phyloP scores from a whole-genome alignment of 169 alveolate genomes.

The Plasmodium malariae region DNA sequence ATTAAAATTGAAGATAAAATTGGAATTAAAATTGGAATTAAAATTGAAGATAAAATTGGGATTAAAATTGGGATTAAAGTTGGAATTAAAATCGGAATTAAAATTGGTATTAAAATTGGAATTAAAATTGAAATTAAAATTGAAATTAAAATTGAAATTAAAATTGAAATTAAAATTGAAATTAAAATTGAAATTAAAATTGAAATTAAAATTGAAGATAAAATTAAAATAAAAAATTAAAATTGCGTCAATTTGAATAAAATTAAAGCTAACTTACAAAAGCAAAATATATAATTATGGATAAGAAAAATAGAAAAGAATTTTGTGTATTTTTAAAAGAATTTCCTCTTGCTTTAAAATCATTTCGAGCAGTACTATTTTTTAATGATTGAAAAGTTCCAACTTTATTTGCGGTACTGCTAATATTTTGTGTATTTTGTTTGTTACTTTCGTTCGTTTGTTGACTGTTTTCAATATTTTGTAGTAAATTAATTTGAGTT shows the following conservation, averaged over 20 bases:
- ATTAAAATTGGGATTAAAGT: no score
- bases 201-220: background rate
- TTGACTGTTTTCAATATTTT: background rate
- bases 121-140: no score
- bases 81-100: no score
- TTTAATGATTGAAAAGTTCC: background rate
- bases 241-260: background rate
- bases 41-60: no score
- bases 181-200: no score
- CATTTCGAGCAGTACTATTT: background rate
- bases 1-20: no score
- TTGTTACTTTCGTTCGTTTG: background rate
- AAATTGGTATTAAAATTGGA: background rate
- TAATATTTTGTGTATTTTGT: background rate
- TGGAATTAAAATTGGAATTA: no score
- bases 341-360: background rate
- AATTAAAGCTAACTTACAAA: conserved; percentile 5
- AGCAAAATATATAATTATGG: conserved; percentile 7
- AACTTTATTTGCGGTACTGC: background rate
- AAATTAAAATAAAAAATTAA: background rate
- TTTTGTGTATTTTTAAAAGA: background rate
- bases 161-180: no score
- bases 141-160: no score
- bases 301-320: conserved; percentile 11
- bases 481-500: conserved; percentile 14